Base-by-base conservation (phyloP, 495 filamentous ascomycete genomes). In the Recurvomyces mirabilis region DNA sequence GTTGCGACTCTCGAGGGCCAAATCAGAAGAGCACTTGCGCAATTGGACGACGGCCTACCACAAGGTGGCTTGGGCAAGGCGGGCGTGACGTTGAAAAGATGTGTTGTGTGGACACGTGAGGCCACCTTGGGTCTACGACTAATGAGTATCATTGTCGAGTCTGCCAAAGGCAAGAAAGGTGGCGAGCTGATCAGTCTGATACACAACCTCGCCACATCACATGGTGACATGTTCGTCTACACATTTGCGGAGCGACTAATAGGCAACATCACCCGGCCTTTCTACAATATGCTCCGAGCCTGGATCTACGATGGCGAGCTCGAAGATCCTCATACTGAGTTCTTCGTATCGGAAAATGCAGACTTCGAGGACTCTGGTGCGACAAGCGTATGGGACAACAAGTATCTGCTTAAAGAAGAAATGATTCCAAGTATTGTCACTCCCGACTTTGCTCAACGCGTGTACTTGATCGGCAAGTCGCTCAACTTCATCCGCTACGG, bases 301-400 rank as follows among this genome's bases (percentile, higher is more conserved):
- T 99, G 93, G 93, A 94, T 96, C 38, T 99, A 96, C 59, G 89
- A 96, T 58, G 93, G 93, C 41, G 93, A 99, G 65, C 74, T 99
- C 15, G 87, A 83, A 13, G 93, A 99, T 66, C 93, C 93, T 6
- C 94, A 91, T 55, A 72, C 80, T 23, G 93, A 99, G 54, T 99
- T 99, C 62, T 95, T 96, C 55, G 87, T 99, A 20, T 75, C 77
- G 25, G 87, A 94, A 59, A 82, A 87, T 50, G 65, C 68, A 40
- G 69, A 69, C 28, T 55, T 56, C 34, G 58, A 66, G 19, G 59
- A 62, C 43, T 60, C 55, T 52, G 79, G 73, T 34, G 84, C 85
- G 13, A 84, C 82, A 15, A 93, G 84, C 41, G 93, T 96, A 12
- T 99, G 93, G 93, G 87, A 96, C 58, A 85, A 91, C 58, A 96